Evolutionary conservation across 2,329 filamentous ascomycete species (phyloP), one percentile per base, ranked within the genome.

Genomic region (Allantophomopsis lycopodina): DNA sequence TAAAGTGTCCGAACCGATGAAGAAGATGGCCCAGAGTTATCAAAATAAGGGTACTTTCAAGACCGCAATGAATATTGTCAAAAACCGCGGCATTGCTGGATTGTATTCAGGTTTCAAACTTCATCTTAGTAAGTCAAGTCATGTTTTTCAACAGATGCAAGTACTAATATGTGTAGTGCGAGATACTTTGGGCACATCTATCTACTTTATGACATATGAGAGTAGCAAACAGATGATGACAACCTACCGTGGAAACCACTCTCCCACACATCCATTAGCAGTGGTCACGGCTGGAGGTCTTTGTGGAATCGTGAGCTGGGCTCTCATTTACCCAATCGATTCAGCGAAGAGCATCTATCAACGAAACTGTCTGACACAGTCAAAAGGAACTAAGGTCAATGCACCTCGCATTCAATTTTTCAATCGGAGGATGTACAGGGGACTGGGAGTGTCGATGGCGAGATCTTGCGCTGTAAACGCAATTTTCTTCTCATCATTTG

Each of bases 191-290:
- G 85, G 85, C 40, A 93, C 85, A 1, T 74, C 76, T 21, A 84
- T 89, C 42, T 93, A 93, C 58, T 93, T 93, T 55, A 84, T 83
- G 63, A 88, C 85, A 21, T 93, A 93, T 57, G 85, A 93, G 60
- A 87, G 82, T 56, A 76, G 77, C 50, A 93, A 93, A 55, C 84
- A 91, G 57, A 62, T 89, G 17, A 71, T 87, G 46, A 83, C 80
- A 15, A 85, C 83, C 13, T 76, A 83, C 46, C 75, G 73, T 33
- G 73, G 81, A 36, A 80, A 82, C 46, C 71, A 71, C 44, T 77
- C 79, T 7, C 76, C 83, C n/a, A 84, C 81, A 37, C 83, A 82
- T 52, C 83, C 83, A n/a, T 57, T 84, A 40, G 80, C 84, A 13
- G 83, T 91, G 23, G 73, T 88, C 12, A 66, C 79, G 36, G 83